A percentile compares a stretch with the other conserved stretches of the same genome.
Conservation (phyloP, 2,329 filamentous ascomycete species). For the Colletotrichum camelliae region DNA sequence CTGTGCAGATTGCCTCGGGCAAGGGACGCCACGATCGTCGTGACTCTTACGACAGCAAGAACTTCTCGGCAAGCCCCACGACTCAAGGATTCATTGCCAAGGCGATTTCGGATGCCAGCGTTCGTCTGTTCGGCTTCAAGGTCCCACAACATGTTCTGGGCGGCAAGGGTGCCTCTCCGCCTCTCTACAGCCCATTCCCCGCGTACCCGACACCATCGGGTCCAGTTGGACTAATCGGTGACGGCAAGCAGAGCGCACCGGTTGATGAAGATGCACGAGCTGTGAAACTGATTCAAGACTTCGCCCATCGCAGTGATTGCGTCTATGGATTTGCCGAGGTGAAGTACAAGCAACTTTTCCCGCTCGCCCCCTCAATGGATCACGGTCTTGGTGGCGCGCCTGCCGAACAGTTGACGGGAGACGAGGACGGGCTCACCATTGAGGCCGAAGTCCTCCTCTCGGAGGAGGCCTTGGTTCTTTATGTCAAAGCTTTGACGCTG, state of each 20-base stretch:
- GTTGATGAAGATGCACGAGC: slow-evolving; percentile 82
- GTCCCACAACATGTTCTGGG: slow-evolving; percentile 66
- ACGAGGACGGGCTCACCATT: slow-evolving; percentile 80
- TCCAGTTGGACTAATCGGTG: slow-evolving; percentile 68
- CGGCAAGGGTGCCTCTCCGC: slow-evolving; percentile 71
- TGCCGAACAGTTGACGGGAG: slow-evolving; percentile 55
- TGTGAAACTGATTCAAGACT: slow-evolving; percentile 86
- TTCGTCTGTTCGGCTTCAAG: slow-evolving; percentile 74
- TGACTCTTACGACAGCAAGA: slow-evolving; percentile 76
- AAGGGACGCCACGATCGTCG: slow-evolving; percentile 74
- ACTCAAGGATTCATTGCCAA: slow-evolving; percentile 93
- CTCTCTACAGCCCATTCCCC: slow-evolving; percentile 82
- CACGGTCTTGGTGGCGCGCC: slow-evolving; percentile 71
- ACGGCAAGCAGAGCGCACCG: slow-evolving; percentile 63
- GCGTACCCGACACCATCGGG: slow-evolving; percentile 76
- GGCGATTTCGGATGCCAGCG: slow-evolving; percentile 90
- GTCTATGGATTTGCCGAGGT: slow-evolving; percentile 98
- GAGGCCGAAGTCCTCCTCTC: slow-evolving; percentile 88
- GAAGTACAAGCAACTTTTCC: slow-evolving; percentile 97
- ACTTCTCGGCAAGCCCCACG: slow-evolving; percentile 74
- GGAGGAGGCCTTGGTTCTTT: slow-evolving; percentile 93
- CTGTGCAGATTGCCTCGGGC: slow-evolving; percentile 75
- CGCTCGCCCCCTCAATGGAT: slow-evolving; percentile 79
- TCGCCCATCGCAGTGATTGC: slow-evolving; percentile 91
- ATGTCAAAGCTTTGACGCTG: slow-evolving; percentile 91